Evolutionary conservation across 306 rosid species (phyloP), one percentile per base, ranked within the genome.

Genomic region (Pueraria montana): DNA sequence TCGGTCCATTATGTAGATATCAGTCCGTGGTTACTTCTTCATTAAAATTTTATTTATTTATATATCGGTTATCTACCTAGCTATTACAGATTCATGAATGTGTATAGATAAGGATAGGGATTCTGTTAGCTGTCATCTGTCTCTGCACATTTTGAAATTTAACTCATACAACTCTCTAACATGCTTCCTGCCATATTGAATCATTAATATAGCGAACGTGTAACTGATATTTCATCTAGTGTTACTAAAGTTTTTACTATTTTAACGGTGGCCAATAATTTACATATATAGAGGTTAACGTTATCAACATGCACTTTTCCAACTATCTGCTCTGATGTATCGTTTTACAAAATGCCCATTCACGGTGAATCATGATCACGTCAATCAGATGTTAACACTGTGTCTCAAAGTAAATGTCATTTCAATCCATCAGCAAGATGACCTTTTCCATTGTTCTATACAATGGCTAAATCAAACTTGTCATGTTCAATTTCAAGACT

Each of bases 351-450:
- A 38, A 38, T 38, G 43, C 11, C 43, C 2, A 38, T 38, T 38
- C 11, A 38, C 43, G 11, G 43, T 38, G 43, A 38, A 38, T 38
- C 0, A 38, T 38, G 11, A 38, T 8, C 43, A 38, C 43, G 43
- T 38, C 43, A 38, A 38, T 38, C 43, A 38, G 43, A 38, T 38
- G 5, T 34, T 34, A 34, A 34, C 40, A 34, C 6, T 6, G 40
- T 34, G 43, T 38, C 43, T 38, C 43, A 38, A 7, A 38, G 43
- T 38, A 38, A 38, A 38, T 38, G 52, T 55, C 69, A 20, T 67
- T 79, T 79, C 75, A 79, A 20, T 67, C 26, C 26, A 79, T 52
- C 5, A 24, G 23, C 10, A 59, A 50, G 50, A 32, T 58, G 14
- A 30, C 43, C 30, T 26, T 58, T 32, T 71, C 11, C 30, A 8